Conservation (phyloP, 352 stramenopile species). For the Albugo laibachii region DNA sequence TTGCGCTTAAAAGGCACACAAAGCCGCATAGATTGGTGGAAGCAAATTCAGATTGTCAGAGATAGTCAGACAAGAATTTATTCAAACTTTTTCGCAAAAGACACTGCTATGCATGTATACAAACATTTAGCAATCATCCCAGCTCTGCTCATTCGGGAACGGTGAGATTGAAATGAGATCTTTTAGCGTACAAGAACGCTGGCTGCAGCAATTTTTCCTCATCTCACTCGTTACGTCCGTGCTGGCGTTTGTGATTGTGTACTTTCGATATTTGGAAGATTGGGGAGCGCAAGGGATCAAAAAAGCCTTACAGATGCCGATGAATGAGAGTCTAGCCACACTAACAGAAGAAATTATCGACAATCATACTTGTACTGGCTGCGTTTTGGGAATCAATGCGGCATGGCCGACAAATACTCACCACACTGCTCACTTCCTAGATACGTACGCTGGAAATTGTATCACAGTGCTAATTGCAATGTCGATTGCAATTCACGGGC, state of each 20-base stretch:
- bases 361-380: conserved; percentile 63
- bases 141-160: no score
- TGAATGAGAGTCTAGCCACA: conserved; percentile 24
- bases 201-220: no score
- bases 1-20: no score
- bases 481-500: conserved; percentile 29
- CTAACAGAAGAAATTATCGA: conserved; percentile 26
- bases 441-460: conserved; percentile 38
- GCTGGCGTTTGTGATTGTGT: conserved; percentile 26
- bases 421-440: conserved; percentile 42
- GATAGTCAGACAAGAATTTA: no score
- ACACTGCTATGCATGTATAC: no score
- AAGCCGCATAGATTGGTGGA: no score
- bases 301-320: conserved; percentile 19
- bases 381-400: conserved; percentile 61
- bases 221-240: conserved; percentile 22
- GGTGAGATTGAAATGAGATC: no score
- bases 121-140: no score
- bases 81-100: no score
- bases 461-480: conserved; percentile 44
- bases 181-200: no score
- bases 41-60: no score
- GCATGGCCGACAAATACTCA: conserved; percentile 64
- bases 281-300: conserved; percentile 64
- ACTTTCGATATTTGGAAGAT: conserved; percentile 47